Percentiles rank a stretch among this genome's conserved stretches.
These are phyloP conservation scores for Aegilops speltoides DNA, from an alignment of 176 grass and related monocot genomes.

Conservation along the genomic window DNA sequence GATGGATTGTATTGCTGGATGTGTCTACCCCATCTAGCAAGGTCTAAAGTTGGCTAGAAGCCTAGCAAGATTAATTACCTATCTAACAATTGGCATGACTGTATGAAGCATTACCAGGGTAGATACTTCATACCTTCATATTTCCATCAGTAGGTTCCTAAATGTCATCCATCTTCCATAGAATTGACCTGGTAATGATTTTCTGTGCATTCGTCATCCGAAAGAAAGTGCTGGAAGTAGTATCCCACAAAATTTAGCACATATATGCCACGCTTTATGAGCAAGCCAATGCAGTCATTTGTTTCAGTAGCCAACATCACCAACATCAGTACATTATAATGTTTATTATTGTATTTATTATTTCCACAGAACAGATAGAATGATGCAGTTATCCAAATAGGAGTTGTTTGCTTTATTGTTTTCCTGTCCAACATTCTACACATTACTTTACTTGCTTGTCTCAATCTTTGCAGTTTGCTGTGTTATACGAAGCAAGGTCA, in stretches of 20 bases:
- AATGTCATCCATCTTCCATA: background rate
- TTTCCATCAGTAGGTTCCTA: background rate
- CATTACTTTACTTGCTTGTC: slow-evolving; percentile 14
- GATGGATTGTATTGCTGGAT: too few species aligned
- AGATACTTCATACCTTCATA: too few species aligned
- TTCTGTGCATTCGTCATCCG: slow-evolving; percentile 2
- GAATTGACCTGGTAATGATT: background rate
- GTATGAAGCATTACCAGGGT: too few species aligned
- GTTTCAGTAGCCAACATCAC: background rate
- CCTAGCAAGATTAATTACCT: too few species aligned
- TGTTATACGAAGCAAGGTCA: slow-evolving; percentile 87
- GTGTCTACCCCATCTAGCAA: too few species aligned
- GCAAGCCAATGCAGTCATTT: background rate
- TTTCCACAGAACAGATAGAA: background rate
- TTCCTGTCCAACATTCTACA: slow-evolving; percentile 1
- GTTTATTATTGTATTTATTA: background rate
- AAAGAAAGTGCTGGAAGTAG: slow-evolving; percentile 2
- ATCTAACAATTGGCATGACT: too few species aligned
- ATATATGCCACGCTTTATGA: background rate
- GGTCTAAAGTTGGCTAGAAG: too few species aligned
- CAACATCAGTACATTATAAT: background rate
- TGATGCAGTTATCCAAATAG: background rate
- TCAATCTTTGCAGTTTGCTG: slow-evolving; percentile 73
- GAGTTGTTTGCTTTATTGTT: slow-evolving; percentile 10
- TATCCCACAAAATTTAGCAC: background rate